These are phyloP conservation scores for Diaporthe destruens DNA, from an alignment of 2,329 filamentous ascomycete genomes.

Conservation along the genomic window DNA sequence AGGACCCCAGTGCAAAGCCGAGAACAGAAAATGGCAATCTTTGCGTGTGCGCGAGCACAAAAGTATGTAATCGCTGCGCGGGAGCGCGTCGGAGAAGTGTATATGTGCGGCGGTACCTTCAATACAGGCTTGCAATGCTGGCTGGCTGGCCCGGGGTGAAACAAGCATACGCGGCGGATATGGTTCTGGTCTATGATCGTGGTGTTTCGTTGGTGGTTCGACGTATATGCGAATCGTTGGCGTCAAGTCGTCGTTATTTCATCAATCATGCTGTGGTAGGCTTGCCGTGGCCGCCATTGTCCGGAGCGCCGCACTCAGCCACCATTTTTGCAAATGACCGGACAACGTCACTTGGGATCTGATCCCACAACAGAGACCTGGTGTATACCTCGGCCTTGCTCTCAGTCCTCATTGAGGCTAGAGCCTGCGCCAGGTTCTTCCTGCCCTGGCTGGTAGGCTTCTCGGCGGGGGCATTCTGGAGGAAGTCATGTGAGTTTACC, in stretches of 20 bases:
- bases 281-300: constrained; percentile 49
- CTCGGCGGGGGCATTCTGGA: constrained; percentile 65
- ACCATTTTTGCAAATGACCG: constrained; percentile 94
- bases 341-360: constrained; percentile 92
- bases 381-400: constrained; percentile 92
- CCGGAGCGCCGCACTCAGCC: constrained; percentile 73
- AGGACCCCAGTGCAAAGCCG: constrained; percentile 46
- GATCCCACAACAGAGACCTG: constrained; percentile 91
- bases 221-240: constrained; percentile 42
- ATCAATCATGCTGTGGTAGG: constrained; percentile 53
- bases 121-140: constrained; percentile 40
- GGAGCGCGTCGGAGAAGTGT: constrained; percentile 44
- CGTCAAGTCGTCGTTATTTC: constrained; percentile 44
- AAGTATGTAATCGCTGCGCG: constrained; percentile 41
- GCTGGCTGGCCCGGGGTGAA: constrained; percentile 34
- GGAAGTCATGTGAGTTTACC: constrained; percentile 81
- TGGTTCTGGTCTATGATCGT: constrained; percentile 42
- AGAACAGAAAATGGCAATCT: constrained; percentile 50
- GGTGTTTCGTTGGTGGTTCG: constrained; percentile 40
- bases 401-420: constrained; percentile 81
- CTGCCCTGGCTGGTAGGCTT: constrained; percentile 73
- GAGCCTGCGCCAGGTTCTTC: constrained; percentile 82
- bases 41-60: constrained; percentile 42
- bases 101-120: constrained; percentile 42
- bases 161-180: constrained; percentile 44